These are phyloP conservation scores for Sporothrix schenckii DNA, from an alignment of 2,329 filamentous ascomycete species.

Conservation along the genomic window DNA sequence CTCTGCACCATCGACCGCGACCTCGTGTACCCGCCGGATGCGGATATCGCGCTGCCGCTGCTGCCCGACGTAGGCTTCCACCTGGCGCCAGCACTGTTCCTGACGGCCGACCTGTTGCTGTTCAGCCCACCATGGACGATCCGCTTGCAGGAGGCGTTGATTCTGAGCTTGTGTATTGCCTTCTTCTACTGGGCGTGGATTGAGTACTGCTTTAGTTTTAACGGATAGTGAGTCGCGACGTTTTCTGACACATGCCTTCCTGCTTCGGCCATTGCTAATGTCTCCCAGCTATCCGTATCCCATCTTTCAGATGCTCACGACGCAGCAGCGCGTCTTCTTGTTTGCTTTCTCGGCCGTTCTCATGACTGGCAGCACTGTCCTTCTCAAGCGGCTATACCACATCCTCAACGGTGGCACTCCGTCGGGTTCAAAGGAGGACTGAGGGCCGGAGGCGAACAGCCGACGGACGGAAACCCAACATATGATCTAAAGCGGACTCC, in stretches of 20 bases:
- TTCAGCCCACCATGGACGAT: slow-evolving; percentile 75
- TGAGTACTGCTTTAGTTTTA: slow-evolving; percentile 68
- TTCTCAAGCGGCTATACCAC: slow-evolving; percentile 71
- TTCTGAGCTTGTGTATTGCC: slow-evolving; percentile 61
- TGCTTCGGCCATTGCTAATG: neutral
- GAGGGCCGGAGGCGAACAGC: neutral
- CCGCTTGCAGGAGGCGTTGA: slow-evolving; percentile 60
- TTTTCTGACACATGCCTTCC: neutral
- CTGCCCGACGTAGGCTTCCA: slow-evolving; percentile 65
- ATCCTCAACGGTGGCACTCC: slow-evolving; percentile 62
- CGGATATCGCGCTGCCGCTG: slow-evolving; percentile 59
- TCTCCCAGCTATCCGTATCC: slow-evolving; percentile 77
- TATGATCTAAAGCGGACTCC: neutral
- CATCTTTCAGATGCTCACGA: slow-evolving; percentile 71
- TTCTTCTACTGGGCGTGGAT: slow-evolving; percentile 78
- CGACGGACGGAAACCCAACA: neutral
- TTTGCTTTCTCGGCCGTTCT: slow-evolving; percentile 70
- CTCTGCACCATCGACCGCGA: slow-evolving; percentile 60
- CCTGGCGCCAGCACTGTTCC: slow-evolving; percentile 64
- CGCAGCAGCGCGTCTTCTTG: slow-evolving; percentile 65
- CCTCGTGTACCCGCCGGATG: slow-evolving; percentile 58
- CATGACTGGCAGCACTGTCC: slow-evolving; percentile 71
- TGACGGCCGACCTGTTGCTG: slow-evolving; percentile 67
- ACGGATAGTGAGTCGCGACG: slow-evolving; percentile 59
- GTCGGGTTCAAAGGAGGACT: slow-evolving; percentile 44